These are phyloP conservation scores for Coemansia sp. DNA, from an alignment of 192 early-diverging fungal species.

Conservation along the genomic window DNA sequence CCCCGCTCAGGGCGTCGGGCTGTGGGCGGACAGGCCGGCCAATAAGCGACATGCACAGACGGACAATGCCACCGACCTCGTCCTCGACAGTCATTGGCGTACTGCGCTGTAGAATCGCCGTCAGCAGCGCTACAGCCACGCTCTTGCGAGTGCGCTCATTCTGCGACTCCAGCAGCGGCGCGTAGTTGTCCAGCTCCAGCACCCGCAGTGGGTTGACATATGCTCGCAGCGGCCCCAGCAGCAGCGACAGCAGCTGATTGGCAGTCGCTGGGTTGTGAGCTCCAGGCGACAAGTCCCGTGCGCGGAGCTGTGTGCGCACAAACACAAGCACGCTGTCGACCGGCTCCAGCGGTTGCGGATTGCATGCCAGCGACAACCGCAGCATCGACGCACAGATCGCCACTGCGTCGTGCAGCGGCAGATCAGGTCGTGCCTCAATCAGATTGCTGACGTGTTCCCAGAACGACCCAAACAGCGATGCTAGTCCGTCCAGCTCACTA, in stretches of 20 bases:
- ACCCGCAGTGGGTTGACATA: constrained; percentile 68
- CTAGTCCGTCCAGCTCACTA: constrained; percentile 28
- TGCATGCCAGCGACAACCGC: constrained; percentile 85
- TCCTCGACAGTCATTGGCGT: constrained; percentile 52
- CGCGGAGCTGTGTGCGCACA: constrained; percentile 72
- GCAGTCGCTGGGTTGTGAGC: constrained; percentile 68
- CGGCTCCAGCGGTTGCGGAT: constrained; percentile 79
- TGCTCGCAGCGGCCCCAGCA: constrained; percentile 78
- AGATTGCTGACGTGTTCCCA: constrained; percentile 94
- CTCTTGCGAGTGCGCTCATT: constrained; percentile 78
- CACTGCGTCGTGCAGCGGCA: constrained; percentile 89
- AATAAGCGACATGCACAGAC: constrained; percentile 44
- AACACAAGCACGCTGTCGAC: constrained; percentile 91
- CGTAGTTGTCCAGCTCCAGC: constrained; percentile 76
- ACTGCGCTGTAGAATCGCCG: constrained; percentile 67
- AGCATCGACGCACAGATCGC: constrained; percentile 84
- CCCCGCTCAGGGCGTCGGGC: not conserved
- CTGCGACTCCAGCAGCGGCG: constrained; percentile 80
- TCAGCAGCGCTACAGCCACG: constrained; percentile 76
- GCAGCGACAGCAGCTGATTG: constrained; percentile 75
- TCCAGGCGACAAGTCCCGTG: constrained; percentile 65
- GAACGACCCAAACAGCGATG: constrained; percentile 88
- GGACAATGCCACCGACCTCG: constrained; percentile 43
- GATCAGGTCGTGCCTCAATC: constrained; percentile 88
- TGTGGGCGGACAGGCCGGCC: constrained; percentile 6